Conservation (phyloP, 2,329 filamentous ascomycete species). For the Dactylellina leptospora region DNA sequence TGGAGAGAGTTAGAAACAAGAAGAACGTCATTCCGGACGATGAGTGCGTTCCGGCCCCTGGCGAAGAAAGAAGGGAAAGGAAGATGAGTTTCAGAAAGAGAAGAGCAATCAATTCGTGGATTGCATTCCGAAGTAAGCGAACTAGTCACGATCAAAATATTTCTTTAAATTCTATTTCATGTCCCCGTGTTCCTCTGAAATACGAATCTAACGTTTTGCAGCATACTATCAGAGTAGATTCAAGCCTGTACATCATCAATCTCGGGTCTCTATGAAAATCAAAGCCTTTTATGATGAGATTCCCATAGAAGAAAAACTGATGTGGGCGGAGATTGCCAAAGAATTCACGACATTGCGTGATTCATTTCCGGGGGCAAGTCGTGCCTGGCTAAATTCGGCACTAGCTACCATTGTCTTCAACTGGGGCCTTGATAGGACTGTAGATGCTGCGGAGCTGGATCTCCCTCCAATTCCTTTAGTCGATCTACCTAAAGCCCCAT, state of each 20-base stretch:
- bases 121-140: slow-evolving; percentile 29
- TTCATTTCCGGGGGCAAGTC: slow-evolving; percentile 11
- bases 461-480: neutral
- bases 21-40: neutral
- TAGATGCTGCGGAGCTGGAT: neutral
- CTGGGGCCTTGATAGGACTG: neutral
- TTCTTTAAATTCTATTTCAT: neutral
- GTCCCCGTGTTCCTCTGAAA: neutral
- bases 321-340: slow-evolving; percentile 12
- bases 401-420: slow-evolving; percentile 19
- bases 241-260: slow-evolving; percentile 16
- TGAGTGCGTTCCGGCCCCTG: neutral
- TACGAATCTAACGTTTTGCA: neutral
- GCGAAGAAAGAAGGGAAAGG: neutral
- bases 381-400: slow-evolving; percentile 9
- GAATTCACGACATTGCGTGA: slow-evolving; percentile 20
- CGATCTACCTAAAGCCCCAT: slow-evolving; percentile 1
- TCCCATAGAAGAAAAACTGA: slow-evolving; percentile 4
- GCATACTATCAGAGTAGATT: slow-evolving; percentile 14
- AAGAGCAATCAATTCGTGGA: slow-evolving; percentile 31
- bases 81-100: neutral
- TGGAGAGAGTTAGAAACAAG: neutral
- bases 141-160: too few relatives aligned
- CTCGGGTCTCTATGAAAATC: slow-evolving; percentile 22
- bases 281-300: slow-evolving; percentile 13